Conservation (phyloP, 2,329 filamentous ascomycete species). For the Dothideomycetes sp. region DNA sequence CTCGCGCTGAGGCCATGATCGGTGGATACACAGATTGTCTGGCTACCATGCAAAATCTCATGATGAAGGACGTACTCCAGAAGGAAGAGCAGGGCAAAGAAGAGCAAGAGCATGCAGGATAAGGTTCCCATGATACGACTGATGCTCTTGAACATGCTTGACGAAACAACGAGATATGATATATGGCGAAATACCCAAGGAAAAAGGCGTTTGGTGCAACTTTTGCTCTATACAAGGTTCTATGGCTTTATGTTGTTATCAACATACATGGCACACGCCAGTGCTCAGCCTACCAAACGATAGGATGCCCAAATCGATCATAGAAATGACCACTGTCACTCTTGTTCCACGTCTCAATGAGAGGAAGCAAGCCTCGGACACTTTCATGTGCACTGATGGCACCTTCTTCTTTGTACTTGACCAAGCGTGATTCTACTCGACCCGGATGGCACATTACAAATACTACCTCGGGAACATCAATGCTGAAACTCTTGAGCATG, state of each 20-base stretch:
- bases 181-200: not conserved
- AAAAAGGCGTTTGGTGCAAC: not conserved
- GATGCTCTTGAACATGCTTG: not conserved
- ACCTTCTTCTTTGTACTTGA: conserved; percentile 37
- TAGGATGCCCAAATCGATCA: conserved; percentile 35
- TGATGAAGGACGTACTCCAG: conserved; percentile 9
- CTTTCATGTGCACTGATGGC: conserved; percentile 36
- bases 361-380: conserved; percentile 28
- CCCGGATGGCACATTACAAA: conserved; percentile 39
- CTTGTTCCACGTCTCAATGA: conserved; percentile 28
- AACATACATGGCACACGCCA: not conserved
- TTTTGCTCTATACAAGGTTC: too few relatives aligned
- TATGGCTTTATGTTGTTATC: not conserved
- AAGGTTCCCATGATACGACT: not conserved
- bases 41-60: conserved; percentile 10
- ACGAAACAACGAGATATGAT: not conserved
- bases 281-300: conserved; percentile 33
- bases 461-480: conserved; percentile 35
- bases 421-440: conserved; percentile 36
- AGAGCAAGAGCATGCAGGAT: not conserved
- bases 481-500: conserved; percentile 34
- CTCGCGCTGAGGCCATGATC: conserved; percentile 14
- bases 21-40: conserved; percentile 11
- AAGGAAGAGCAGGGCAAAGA: not conserved
- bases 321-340: conserved; percentile 32